phyloP scores from a whole-genome alignment of 164 flowering plant species.

The Vitis rotundifolia region DNA sequence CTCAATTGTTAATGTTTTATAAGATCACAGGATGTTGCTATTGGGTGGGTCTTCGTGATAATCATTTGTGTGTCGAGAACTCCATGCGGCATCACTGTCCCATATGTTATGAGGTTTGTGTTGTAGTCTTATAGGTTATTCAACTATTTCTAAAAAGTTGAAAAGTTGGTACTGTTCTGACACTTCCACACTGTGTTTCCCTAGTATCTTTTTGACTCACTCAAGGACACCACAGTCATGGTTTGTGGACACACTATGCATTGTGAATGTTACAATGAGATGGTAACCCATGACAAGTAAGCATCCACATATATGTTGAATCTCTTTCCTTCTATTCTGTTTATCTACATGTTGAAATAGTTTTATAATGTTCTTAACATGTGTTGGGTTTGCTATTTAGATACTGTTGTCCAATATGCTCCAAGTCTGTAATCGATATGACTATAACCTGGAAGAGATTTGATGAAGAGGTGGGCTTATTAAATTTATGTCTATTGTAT shows the following conservation, averaged over 20 bases:
- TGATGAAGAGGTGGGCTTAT: conserved; percentile 75
- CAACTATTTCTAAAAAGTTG: not conserved
- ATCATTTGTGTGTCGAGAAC: conserved; percentile 84
- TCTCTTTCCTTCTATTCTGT: conserved; percentile 1
- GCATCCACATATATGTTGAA: conserved; percentile 8
- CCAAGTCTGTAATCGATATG: conserved; percentile 81
- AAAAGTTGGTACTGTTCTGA: not conserved
- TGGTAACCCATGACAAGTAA: conserved; percentile 80
- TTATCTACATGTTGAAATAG: not conserved
- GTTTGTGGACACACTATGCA: conserved; percentile 99
- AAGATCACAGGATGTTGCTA: conserved; percentile 74
- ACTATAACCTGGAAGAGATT: conserved; percentile 71
- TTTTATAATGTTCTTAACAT: not conserved
- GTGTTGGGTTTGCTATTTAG: conserved; percentile 30
- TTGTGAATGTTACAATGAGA: conserved; percentile 70
- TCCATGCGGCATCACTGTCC: conserved; percentile 92
- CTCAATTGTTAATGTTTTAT: conserved; percentile 7
- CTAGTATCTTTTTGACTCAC: conserved; percentile 91
- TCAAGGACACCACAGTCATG: conserved; percentile 78
- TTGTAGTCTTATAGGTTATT: not conserved
- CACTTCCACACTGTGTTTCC: conserved; percentile 9
- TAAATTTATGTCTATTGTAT: not conserved
- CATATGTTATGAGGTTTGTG: conserved; percentile 83
- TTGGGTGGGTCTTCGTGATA: conserved; percentile 50
- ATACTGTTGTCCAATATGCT: conserved; percentile 92